Percentiles rank a stretch among this genome's conserved stretches.
phyloP scores from a whole-genome alignment of 345 rosid species.

The rapeseed (Brassica napus) region DNA sequence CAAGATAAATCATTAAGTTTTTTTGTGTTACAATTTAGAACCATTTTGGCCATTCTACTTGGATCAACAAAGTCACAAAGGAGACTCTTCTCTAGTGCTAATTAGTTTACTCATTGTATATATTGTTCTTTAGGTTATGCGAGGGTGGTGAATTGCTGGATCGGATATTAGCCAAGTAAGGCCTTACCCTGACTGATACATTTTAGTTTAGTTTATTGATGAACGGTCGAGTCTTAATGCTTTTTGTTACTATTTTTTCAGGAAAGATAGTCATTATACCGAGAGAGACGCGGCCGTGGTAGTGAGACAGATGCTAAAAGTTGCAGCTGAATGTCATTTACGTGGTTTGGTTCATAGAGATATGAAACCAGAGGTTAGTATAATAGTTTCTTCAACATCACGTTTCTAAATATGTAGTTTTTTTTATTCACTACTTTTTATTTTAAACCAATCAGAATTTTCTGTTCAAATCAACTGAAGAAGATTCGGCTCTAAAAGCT shows the following conservation, averaged over 20 bases:
- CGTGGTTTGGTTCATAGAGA: slow-evolving; percentile 94
- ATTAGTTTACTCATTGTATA: slow-evolving; percentile 6
- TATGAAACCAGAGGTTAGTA: slow-evolving; percentile 98
- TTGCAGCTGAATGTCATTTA: slow-evolving; percentile 94
- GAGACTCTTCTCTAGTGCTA: neutral
- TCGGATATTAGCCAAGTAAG: slow-evolving; percentile 81
- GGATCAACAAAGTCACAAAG: neutral
- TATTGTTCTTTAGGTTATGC: slow-evolving; percentile 56
- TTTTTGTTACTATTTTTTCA: slow-evolving; percentile 28
- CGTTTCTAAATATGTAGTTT: neutral
- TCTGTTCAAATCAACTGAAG: slow-evolving; percentile 80
- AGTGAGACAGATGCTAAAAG: slow-evolving; percentile 91
- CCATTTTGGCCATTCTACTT: neutral
- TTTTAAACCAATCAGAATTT: slow-evolving; percentile 58
- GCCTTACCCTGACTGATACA: neutral
- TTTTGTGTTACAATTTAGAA: no score
- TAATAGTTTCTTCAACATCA: neutral
- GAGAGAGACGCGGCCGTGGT: slow-evolving; percentile 83
- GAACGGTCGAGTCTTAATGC: neutral
- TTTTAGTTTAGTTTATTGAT: neutral
- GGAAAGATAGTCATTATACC: slow-evolving; percentile 82
- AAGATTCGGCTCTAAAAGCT: slow-evolving; percentile 81
- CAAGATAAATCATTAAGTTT: slow-evolving; percentile 12
- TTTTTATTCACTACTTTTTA: neutral
- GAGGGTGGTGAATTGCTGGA: slow-evolving; percentile 98